Percentiles rank a stretch among this genome's conserved stretches.
Conservation (phyloP, 2,329 filamentous ascomycete genomes). For the Penicillium expansum region DNA sequence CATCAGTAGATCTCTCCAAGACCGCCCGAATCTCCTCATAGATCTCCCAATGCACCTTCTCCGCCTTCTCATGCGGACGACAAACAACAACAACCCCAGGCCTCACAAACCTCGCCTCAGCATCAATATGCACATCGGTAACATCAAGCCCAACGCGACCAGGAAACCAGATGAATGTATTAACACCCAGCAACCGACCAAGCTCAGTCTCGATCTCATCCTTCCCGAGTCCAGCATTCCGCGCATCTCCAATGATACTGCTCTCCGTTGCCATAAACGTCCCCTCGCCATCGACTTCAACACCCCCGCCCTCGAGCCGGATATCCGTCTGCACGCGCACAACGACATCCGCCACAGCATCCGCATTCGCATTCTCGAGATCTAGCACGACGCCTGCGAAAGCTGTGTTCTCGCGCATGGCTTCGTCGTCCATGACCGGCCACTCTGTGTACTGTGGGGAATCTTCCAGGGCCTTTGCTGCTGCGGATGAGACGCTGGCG, state of each 20-base stretch:
- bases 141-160: slow-evolving; percentile 31
- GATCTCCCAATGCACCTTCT: slow-evolving; percentile 22
- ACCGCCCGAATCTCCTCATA: slow-evolving; percentile 26
- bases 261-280: slow-evolving; percentile 36
- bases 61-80: slow-evolving; percentile 21
- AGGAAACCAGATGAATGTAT: slow-evolving; percentile 35
- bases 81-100: slow-evolving; percentile 30
- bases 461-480: background rate
- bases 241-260: slow-evolving; percentile 31
- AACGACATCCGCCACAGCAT: slow-evolving; percentile 7
- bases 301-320: slow-evolving; percentile 31
- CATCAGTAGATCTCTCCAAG: slow-evolving; percentile 22
- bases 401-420: slow-evolving; percentile 15
- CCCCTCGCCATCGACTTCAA: slow-evolving; percentile 38
- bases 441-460: slow-evolving; percentile 8
- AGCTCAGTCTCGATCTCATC: slow-evolving; percentile 28
- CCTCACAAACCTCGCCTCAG: slow-evolving; percentile 27
- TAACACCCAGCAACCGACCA: slow-evolving; percentile 26
- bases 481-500: slow-evolving; percentile 4
- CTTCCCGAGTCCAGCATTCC: slow-evolving; percentile 28
- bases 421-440: slow-evolving; percentile 16
- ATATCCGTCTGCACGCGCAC: slow-evolving; percentile 20
- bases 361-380: slow-evolving; percentile 10
- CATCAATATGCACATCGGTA: slow-evolving; percentile 37
- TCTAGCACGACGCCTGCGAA: slow-evolving; percentile 19